A percentile compares a stretch with the other conserved stretches of the same genome.
Conservation (phyloP, 129 eudicot species). For the Dittrichia graveolens region DNA sequence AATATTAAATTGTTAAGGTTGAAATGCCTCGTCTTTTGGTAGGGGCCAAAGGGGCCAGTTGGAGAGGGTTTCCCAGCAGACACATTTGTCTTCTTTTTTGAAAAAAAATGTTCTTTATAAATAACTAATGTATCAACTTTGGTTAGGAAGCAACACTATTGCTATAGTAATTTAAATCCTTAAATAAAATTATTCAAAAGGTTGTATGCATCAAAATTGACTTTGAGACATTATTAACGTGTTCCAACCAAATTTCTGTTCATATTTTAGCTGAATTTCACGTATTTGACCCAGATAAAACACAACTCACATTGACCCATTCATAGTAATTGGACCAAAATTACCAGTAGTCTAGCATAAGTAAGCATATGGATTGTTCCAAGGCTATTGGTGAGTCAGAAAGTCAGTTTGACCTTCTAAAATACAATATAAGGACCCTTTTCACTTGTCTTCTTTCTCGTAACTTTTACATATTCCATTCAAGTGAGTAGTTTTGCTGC, state of each 20-base stretch:
- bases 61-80: not conserved
- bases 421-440: constrained; percentile 9
- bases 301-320: not conserved
- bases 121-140: not conserved
- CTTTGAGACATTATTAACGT: too few relatives aligned
- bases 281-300: not conserved
- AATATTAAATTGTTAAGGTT: not conserved
- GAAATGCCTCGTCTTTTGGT: too few relatives aligned
- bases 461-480: constrained; percentile 12
- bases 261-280: too few relatives aligned
- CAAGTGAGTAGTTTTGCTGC: not conserved
- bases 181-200: not conserved
- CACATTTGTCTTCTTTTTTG: not conserved
- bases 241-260: too few relatives aligned
- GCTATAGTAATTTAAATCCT: not conserved
- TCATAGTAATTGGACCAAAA: not conserved
- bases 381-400: constrained; percentile 3
- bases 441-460: constrained; percentile 3
- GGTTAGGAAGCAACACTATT: not conserved
- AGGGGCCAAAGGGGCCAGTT: not conserved
- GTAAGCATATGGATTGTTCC: constrained; percentile 1
- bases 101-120: not conserved
- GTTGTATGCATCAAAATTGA: not conserved
- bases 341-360: not conserved
- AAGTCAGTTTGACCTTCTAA: not conserved